These are phyloP conservation scores for Aspergillus aculeatinus DNA, from an alignment of 2,329 filamentous ascomycete genomes.

Conservation along the genomic window DNA sequence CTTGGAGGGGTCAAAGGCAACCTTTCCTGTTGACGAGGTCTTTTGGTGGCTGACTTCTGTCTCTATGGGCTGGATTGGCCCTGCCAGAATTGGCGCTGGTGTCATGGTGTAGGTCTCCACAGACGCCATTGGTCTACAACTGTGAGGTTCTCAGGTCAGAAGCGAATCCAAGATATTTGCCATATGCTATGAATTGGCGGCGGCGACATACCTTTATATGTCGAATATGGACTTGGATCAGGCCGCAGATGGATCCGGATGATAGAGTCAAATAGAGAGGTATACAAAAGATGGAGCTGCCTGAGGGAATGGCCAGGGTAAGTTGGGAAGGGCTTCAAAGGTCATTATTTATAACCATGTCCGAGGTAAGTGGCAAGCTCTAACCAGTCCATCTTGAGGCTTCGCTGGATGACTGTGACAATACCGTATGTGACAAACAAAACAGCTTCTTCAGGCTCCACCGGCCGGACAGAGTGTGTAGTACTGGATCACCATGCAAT, in stretches of 20 bases:
- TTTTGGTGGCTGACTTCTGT: not conserved
- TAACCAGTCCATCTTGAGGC: not conserved
- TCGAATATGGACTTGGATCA: not conserved
- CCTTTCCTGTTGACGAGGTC: not conserved
- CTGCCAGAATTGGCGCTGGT: not conserved
- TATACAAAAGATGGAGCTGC: not conserved
- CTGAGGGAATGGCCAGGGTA: not conserved
- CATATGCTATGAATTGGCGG: not conserved
- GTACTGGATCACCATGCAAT: not conserved
- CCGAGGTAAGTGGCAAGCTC: not conserved
- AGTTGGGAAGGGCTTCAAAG: not conserved
- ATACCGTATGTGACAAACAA: not conserved
- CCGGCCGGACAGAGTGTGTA: not conserved
- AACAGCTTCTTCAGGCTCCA: not conserved
- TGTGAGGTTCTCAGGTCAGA: not conserved
- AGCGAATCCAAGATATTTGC: not conserved
- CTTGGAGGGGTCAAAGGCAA: conserved; percentile 52
- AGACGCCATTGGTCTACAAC: not conserved
- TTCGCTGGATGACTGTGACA: not conserved
- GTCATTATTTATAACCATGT: not conserved
- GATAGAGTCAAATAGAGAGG: not conserved
- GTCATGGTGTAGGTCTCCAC: not conserved
- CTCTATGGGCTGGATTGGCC: not conserved
- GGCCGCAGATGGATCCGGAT: not conserved
- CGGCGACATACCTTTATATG: not conserved